A percentile compares a stretch with the other conserved stretches of the same genome.
Conservation (phyloP, 176 grass and related monocot species). For the Dactylis glomerata region DNA sequence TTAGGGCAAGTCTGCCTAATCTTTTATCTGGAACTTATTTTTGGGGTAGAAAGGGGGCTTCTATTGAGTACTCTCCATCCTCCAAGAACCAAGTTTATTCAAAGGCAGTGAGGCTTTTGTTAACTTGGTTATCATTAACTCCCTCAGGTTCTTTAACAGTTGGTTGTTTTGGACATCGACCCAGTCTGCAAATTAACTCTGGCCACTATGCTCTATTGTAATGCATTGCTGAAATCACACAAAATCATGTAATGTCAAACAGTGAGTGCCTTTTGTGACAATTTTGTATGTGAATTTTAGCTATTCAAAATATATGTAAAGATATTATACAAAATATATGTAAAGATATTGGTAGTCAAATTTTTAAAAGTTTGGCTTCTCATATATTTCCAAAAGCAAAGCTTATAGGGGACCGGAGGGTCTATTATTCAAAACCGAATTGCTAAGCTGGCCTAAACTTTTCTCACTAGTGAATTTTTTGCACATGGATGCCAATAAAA, state of each 20-base stretch:
- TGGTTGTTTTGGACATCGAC: not conserved
- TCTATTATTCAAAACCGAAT: not conserved
- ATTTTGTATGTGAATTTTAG: not conserved
- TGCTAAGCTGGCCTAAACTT: not conserved
- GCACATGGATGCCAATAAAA: not conserved
- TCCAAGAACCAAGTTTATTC: not conserved
- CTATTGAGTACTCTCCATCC: not conserved
- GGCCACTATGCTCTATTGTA: not conserved
- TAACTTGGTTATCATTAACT: not conserved
- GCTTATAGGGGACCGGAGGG: not conserved
- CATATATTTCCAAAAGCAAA: slow-evolving; percentile 2
- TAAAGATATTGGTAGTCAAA: too few relatives aligned
- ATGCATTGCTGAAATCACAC: not conserved
- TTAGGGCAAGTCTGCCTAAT: not conserved
- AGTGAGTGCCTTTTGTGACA: not conserved
- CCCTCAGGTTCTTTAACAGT: not conserved
- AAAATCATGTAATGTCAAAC: not conserved
- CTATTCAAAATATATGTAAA: not conserved
- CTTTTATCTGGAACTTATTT: not conserved
- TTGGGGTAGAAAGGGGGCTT: not conserved
- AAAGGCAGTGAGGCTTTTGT: not conserved
- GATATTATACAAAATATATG: too few relatives aligned
- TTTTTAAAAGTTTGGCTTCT: not conserved
- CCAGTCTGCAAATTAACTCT: not conserved
- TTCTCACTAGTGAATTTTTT: not conserved